These are phyloP conservation scores for Polyplosphaeria fusca DNA, from an alignment of 495 filamentous ascomycete genomes.

Conservation along the genomic window DNA sequence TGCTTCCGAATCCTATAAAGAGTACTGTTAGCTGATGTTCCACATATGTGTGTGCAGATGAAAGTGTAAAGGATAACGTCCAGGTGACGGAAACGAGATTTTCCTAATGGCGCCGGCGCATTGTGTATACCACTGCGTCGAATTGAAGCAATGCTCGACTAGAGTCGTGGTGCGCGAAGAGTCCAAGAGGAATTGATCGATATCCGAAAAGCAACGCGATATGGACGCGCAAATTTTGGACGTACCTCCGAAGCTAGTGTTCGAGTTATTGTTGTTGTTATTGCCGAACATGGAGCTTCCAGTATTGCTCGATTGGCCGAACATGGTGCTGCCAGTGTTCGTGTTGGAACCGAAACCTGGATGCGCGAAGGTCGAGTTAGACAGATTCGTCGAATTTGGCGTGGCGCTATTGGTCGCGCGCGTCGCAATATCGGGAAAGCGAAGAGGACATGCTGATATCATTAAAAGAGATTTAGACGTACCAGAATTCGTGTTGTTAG, in stretches of 20 bases:
- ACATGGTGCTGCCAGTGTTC: constrained; percentile 44
- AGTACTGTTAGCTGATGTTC: too few species aligned
- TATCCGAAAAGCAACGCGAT: constrained; percentile 13
- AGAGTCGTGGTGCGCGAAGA: background rate
- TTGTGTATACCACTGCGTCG: too few species aligned
- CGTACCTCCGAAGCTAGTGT: constrained; percentile 48
- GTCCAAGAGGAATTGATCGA: constrained; percentile 3
- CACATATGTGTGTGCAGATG: too few species aligned
- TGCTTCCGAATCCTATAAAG: constrained; percentile 22
- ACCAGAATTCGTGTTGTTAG: constrained; percentile 31
- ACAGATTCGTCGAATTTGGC: constrained; percentile 24
- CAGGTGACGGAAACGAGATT: too few species aligned
- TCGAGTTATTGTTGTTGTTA: constrained; percentile 42
- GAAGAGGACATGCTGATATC: constrained; percentile 8
- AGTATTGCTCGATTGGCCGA: constrained; percentile 47
- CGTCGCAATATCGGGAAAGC: too few species aligned
- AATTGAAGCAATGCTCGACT: background rate
- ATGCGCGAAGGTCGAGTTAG: constrained; percentile 40
- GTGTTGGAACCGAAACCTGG: constrained; percentile 59
- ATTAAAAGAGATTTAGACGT: constrained; percentile 15
- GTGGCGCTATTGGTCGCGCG: constrained; percentile 18
- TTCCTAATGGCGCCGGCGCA: too few species aligned
- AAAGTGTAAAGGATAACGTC: too few species aligned
- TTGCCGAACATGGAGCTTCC: constrained; percentile 53
- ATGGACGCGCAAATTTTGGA: constrained; percentile 37